phyloP scores from a whole-genome alignment of 305 asterid species.

The Fraxinus paxiana region DNA sequence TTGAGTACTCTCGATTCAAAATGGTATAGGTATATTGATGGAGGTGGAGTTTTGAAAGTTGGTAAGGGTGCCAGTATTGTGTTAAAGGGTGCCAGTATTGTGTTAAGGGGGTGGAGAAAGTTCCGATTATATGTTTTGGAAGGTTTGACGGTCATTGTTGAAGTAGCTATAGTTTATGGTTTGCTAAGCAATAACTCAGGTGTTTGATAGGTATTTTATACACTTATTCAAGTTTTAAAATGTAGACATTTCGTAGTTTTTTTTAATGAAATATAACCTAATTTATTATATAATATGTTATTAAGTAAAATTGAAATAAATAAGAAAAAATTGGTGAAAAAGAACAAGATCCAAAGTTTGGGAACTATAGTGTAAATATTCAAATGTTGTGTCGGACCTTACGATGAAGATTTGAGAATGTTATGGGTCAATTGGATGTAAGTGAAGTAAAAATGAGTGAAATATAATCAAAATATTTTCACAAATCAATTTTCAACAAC shows the following conservation, averaged over 20 bases:
- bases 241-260: too few relatives aligned
- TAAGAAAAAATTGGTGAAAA: too few relatives aligned
- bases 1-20: too few relatives aligned
- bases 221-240: background rate
- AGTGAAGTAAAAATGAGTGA: background rate
- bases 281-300: too few relatives aligned
- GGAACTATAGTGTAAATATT: too few relatives aligned
- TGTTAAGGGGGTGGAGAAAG: background rate
- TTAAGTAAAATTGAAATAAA: too few relatives aligned
- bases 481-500: background rate
- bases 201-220: background rate
- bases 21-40: too few relatives aligned
- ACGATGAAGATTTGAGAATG: too few relatives aligned
- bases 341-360: too few relatives aligned
- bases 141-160: background rate
- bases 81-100: background rate
- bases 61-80: background rate
- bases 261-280: background rate
- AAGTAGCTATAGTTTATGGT: background rate
- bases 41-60: background rate
- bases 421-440: too few relatives aligned
- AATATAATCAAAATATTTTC: background rate
- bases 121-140: background rate
- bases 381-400: too few relatives aligned
- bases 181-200: too few relatives aligned